Percentiles rank a stretch among this genome's conserved stretches.
phyloP scores from a whole-genome alignment of 306 rosid genomes.

The Cicer chorassanicum region DNA sequence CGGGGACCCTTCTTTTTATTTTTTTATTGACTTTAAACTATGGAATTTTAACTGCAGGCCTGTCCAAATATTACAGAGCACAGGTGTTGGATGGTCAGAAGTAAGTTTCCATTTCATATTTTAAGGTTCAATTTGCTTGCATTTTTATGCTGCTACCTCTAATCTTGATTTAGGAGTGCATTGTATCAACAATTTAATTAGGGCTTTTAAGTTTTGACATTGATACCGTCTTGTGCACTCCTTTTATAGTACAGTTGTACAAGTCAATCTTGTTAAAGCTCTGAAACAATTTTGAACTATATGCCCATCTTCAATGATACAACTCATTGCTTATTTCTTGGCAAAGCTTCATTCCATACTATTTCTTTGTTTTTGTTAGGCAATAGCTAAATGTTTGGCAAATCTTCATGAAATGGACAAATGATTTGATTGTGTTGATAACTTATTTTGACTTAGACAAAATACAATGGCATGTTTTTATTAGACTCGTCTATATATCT shows the following conservation, averaged over 20 bases:
- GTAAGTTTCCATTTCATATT: constrained; percentile 61
- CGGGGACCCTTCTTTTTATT: background rate
- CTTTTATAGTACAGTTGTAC: background rate
- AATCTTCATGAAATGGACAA: constrained; percentile 15
- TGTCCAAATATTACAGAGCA: constrained; percentile 79
- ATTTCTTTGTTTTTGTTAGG: background rate
- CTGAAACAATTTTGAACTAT: constrained; percentile 7
- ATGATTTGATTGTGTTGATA: background rate
- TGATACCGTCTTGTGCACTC: constrained; percentile 16
- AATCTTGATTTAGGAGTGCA: constrained; percentile 28
- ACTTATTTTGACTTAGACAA: constrained; percentile 14
- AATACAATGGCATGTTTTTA: constrained; percentile 8
- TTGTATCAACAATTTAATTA: background rate
- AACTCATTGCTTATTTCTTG: constrained; percentile 29
- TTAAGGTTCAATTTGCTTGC: constrained; percentile 36
- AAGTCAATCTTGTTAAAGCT: constrained; percentile 2
- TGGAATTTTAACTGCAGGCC: constrained; percentile 68
- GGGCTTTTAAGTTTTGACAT: background rate
- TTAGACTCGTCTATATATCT: background rate
- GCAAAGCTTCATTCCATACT: constrained; percentile 8
- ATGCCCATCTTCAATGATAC: background rate
- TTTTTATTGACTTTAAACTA: constrained; percentile 23
- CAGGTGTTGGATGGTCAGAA: constrained; percentile 87
- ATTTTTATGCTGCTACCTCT: constrained; percentile 1
- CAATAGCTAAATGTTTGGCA: constrained; percentile 3